These are phyloP conservation scores for Rhodomyrtus psidioides DNA, from an alignment of 441 rosid species.

Conservation along the genomic window DNA sequence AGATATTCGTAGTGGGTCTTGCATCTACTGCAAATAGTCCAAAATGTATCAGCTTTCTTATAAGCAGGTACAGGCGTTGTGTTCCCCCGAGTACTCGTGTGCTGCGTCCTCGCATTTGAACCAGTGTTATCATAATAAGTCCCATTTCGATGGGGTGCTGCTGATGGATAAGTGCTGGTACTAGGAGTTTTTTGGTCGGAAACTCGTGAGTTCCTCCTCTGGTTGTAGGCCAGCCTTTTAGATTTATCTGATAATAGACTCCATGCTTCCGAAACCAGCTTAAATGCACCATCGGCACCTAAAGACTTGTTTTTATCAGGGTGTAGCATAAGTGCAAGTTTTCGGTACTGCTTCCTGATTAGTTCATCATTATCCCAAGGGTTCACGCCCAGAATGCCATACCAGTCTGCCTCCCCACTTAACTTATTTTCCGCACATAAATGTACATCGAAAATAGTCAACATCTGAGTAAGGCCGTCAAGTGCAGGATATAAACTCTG, in stretches of 20 bases:
- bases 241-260: constrained; percentile 5
- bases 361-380: constrained; percentile 11
- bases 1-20: constrained; percentile 13
- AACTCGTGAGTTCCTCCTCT: constrained; percentile 7
- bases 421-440: constrained; percentile 1
- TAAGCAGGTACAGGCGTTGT: not conserved
- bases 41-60: constrained; percentile 2
- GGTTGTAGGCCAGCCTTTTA: constrained; percentile 7
- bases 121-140: not conserved
- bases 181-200: not conserved
- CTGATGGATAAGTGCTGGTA: not conserved
- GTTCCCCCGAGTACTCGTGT: not conserved
- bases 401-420: constrained; percentile 11
- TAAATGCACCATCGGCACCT: constrained; percentile 15
- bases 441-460: constrained; percentile 10
- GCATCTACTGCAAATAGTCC: constrained; percentile 12
- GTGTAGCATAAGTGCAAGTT: constrained; percentile 9
- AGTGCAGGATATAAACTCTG: constrained; percentile 5
- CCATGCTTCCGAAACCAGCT: constrained; percentile 8
- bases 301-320: constrained; percentile 12
- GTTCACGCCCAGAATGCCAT: constrained; percentile 9
- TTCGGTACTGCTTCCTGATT: constrained; percentile 7
- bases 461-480: constrained; percentile 7
- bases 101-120: not conserved
- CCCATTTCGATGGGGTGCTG: not conserved